Base-by-base conservation (phyloP, 164 flowering plant genomes). In the Dillenia turbinata region DNA sequence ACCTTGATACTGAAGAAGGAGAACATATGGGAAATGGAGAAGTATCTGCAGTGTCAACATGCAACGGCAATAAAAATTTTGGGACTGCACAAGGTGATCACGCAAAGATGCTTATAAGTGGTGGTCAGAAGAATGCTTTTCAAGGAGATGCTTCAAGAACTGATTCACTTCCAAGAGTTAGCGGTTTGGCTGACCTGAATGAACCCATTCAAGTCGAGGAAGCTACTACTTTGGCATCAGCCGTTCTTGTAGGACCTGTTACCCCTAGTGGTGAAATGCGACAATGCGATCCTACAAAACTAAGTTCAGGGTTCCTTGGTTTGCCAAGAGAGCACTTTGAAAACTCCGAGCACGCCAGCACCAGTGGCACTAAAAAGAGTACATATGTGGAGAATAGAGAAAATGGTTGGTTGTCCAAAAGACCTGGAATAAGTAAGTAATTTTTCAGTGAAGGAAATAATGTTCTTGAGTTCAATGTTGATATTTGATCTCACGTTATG, bases 161-260 rank as follows among this genome's bases (percentile, higher is more conserved):
- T 57, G 74, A 58, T 50, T 72, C 65, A 10, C 60, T 59, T 70
- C 44, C 63, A 26, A 60, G 66, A 53, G 65, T 62, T 44, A 68
- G 62, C 46, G 56, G 68, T 50, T 74, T 89, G 75, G 85, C 89
- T 24, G 96, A 91, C 73, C 77, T 89, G 66, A 94, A 94, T 71
- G 83, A 88, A 67, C 95, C 99, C 10, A 33, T 85, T 65, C 76
- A 72, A 60, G 68, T 69, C 59, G 92, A 89, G 61, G 92, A 83
- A 56, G 56, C 68, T 40, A 68, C 63, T 64, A 57, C 65, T 64
- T 74, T 79, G 14, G 66, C 70, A 51, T 71, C 79, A 50, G 61
- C 65, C 68, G 73, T 76, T 74, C 75, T 73, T 61, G 57, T 67
- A 26, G 75, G 79, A 19, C 61, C 52, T 16, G 53, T 55, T 54